phyloP scores from a whole-genome alignment of 75 land plant species.

The Larix kaempferi region DNA sequence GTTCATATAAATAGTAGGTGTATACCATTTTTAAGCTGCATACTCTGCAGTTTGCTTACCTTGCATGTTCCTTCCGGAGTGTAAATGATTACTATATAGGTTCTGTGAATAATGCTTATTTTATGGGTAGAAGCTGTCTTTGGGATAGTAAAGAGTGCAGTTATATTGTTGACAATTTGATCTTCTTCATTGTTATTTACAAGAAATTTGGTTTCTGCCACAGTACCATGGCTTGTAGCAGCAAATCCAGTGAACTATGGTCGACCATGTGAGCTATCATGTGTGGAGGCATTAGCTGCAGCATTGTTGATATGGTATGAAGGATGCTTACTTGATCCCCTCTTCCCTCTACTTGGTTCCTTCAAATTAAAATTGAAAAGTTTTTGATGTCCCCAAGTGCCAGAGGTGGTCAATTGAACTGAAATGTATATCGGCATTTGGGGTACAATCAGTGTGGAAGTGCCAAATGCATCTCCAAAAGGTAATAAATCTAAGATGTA shows the following conservation, averaged over 20 bases:
- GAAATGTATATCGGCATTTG: too few species aligned
- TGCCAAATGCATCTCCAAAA: too few species aligned
- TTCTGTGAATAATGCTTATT: background rate
- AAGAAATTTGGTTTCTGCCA: background rate
- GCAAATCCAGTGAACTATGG: conserved; percentile 99
- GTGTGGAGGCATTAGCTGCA: conserved; percentile 94
- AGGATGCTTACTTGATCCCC: background rate
- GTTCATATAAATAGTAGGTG: background rate
- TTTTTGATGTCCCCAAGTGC: too few species aligned
- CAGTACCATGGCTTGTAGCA: conserved; percentile 98
- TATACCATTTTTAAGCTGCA: background rate
- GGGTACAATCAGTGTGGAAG: too few species aligned
- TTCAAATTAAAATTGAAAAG: too few species aligned
- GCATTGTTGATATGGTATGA: conserved; percentile 83
- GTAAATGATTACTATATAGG: background rate
- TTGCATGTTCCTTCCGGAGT: background rate
- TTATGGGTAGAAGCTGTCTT: background rate
- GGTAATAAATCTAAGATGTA: too few species aligned
- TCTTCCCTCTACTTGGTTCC: too few species aligned
- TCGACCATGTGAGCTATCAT: conserved; percentile 86
- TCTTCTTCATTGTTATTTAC: background rate
- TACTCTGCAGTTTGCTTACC: background rate
- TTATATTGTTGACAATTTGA: background rate
- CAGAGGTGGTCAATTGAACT: too few species aligned
- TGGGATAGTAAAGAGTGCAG: background rate